Evolutionary conservation across 768 basidiomycete species (phyloP).

Genomic region (Serpula lacrymans): DNA sequence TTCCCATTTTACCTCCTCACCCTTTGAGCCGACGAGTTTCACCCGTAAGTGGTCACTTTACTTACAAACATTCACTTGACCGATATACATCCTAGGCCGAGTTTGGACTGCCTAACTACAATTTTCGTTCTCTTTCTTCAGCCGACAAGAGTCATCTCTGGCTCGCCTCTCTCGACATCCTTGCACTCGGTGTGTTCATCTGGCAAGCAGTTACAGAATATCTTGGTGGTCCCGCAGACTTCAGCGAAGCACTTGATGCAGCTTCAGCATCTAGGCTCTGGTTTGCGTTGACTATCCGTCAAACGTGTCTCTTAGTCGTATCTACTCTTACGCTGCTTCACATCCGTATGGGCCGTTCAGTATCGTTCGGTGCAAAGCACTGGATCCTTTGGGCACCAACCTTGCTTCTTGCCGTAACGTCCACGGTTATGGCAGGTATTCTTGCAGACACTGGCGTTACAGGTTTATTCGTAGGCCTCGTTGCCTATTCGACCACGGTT

Average conservation of each 20-base stretch:
- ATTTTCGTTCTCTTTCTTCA: slow-evolving; percentile 57
- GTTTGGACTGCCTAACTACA: slow-evolving; percentile 63
- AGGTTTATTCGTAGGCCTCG: slow-evolving; percentile 58
- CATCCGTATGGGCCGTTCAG: slow-evolving; percentile 65
- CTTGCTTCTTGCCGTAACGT: slow-evolving; percentile 47
- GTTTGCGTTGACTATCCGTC: slow-evolving; percentile 63
- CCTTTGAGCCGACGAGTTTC: slow-evolving; percentile 71
- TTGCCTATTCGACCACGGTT: slow-evolving; percentile 52
- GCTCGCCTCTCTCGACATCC: slow-evolving; percentile 64
- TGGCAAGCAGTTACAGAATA: slow-evolving; percentile 64
- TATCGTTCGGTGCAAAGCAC: slow-evolving; percentile 66
- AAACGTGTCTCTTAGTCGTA: slow-evolving; percentile 64
- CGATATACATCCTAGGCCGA: slow-evolving; percentile 53
- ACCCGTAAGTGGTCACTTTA: slow-evolving; percentile 46
- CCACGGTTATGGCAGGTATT: slow-evolving; percentile 57
- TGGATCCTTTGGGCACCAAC: slow-evolving; percentile 75
- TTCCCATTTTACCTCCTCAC: slow-evolving; percentile 72
- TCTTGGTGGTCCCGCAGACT: slow-evolving; percentile 41
- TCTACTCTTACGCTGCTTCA: slow-evolving; percentile 61
- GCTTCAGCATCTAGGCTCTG: slow-evolving; percentile 61
- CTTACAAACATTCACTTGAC: slow-evolving; percentile 14
- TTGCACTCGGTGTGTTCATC: slow-evolving; percentile 58
- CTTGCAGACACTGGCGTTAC: slow-evolving; percentile 50
- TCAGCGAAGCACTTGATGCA: slow-evolving; percentile 44
- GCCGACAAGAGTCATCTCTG: slow-evolving; percentile 73